Evolutionary conservation across 1,139 yeast species (phyloP).

Genomic region (Blastobotrys arbuscula): DNA sequence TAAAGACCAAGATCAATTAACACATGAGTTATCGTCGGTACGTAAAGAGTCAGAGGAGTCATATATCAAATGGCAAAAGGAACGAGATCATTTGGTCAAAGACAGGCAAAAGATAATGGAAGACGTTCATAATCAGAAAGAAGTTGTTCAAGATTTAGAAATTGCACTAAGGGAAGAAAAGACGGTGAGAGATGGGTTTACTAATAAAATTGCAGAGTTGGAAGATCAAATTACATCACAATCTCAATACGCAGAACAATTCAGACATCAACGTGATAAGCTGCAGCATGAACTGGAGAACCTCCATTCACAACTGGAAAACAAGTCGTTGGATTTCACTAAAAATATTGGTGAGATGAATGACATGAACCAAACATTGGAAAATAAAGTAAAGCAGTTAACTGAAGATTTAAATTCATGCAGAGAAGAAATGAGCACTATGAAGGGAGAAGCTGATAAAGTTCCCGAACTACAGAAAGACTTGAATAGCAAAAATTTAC

Average conservation of each 20-base stretch:
- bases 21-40: conserved; percentile 43
- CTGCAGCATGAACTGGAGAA: conserved; percentile 15
- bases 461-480: conserved; percentile 27
- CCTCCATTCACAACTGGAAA: conserved; percentile 22
- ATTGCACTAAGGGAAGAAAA: conserved; percentile 33
- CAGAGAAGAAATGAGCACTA: not conserved
- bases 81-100: conserved; percentile 34
- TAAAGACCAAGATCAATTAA: conserved; percentile 60
- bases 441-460: conserved; percentile 14
- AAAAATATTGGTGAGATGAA: conserved; percentile 27
- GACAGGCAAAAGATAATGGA: conserved; percentile 23
- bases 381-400: conserved; percentile 24
- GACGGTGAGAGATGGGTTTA: conserved; percentile 27
- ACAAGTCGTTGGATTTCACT: conserved; percentile 16
- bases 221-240: conserved; percentile 36
- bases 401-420: conserved; percentile 6
- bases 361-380: conserved; percentile 28
- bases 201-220: conserved; percentile 42
- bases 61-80: conserved; percentile 42
- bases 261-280: conserved; percentile 24
- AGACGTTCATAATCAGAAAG: conserved; percentile 36
- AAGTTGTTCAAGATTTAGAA: conserved; percentile 39
- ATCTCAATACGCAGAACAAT: conserved; percentile 26
- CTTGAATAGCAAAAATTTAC: conserved; percentile 66
- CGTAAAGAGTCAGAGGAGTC: conserved; percentile 45